phyloP scores from a whole-genome alignment of 768 basidiomycete genomes.

The Termitomyces sp. region DNA sequence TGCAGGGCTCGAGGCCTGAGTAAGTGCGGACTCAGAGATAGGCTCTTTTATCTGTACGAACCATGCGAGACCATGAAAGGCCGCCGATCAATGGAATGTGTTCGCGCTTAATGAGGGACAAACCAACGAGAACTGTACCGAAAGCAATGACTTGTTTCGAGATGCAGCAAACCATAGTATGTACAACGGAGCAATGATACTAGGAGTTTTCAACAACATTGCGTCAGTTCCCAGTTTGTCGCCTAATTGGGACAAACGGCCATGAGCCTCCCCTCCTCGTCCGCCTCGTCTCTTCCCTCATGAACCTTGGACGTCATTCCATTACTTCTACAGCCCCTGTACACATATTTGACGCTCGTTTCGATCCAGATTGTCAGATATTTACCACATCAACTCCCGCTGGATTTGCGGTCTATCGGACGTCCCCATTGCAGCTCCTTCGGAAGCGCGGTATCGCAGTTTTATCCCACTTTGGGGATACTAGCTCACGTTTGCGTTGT shows the following conservation, averaged over 20 bases:
- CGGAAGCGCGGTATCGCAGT: slow-evolving; percentile 67
- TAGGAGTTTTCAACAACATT: slow-evolving; percentile 2
- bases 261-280: slow-evolving; percentile 13
- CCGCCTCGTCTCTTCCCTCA: slow-evolving; percentile 29
- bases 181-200: background rate
- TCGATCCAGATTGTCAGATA: slow-evolving; percentile 75
- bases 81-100: background rate
- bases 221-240: slow-evolving; percentile 3
- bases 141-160: background rate
- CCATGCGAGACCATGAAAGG: background rate
- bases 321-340: slow-evolving; percentile 74
- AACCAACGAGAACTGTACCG: background rate
- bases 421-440: slow-evolving; percentile 71
- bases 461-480: slow-evolving; percentile 7
- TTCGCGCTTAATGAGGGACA: background rate
- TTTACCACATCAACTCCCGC: slow-evolving; percentile 77
- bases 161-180: background rate
- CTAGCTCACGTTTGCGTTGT: background rate
- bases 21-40: background rate
- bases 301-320: slow-evolving; percentile 85
- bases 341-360: slow-evolving; percentile 70
- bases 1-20: background rate
- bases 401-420: slow-evolving; percentile 79
- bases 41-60: background rate
- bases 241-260: slow-evolving; percentile 16